phyloP scores from a whole-genome alignment of 2,329 filamentous ascomycete species.

The Neurospora crassa region DNA sequence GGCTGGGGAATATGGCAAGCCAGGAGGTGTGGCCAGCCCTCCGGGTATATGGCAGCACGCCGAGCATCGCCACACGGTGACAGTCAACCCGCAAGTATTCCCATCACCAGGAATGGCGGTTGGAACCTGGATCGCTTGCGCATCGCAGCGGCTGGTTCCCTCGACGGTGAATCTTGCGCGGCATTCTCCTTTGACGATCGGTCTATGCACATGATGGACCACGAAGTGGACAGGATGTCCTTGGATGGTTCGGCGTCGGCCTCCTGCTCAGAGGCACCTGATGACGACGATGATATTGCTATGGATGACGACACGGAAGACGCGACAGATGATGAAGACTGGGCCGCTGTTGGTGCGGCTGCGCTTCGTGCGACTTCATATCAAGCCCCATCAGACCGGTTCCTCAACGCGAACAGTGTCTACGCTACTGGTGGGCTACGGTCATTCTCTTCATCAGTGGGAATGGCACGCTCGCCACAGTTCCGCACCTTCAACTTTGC shows the following conservation, averaged over 20 bases:
- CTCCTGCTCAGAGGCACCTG: slow-evolving; percentile 67
- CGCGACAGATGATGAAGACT: slow-evolving; percentile 91
- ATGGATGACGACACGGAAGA: slow-evolving; percentile 73
- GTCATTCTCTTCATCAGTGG: slow-evolving; percentile 39
- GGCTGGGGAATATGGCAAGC: slow-evolving; percentile 97
- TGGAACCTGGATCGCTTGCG: slow-evolving; percentile 39
- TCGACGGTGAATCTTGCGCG: slow-evolving; percentile 50
- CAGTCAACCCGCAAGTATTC: slow-evolving; percentile 42
- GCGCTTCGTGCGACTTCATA: slow-evolving; percentile 64
- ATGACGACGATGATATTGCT: slow-evolving; percentile 54
- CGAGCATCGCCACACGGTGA: slow-evolving; percentile 31
- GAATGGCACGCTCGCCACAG: slow-evolving; percentile 45
- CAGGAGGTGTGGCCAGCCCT: slow-evolving; percentile 53
- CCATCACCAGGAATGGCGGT: slow-evolving; percentile 39
- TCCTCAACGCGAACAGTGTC: slow-evolving; percentile 38
- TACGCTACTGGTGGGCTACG: slow-evolving; percentile 37
- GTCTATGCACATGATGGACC: slow-evolving; percentile 60
- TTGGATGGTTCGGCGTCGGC: slow-evolving; percentile 59
- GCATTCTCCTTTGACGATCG: slow-evolving; percentile 67
- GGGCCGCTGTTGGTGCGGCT: slow-evolving; percentile 80
- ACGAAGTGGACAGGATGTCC: slow-evolving; percentile 94
- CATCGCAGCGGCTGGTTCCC: slow-evolving; percentile 31
- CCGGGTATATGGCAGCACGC: slow-evolving; percentile 16
- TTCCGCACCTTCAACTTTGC: slow-evolving; percentile 42
- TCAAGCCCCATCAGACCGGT: slow-evolving; percentile 41